Evolutionary conservation across 129 eudicot species (phyloP).

Genomic region (Glebionis coronaria): DNA sequence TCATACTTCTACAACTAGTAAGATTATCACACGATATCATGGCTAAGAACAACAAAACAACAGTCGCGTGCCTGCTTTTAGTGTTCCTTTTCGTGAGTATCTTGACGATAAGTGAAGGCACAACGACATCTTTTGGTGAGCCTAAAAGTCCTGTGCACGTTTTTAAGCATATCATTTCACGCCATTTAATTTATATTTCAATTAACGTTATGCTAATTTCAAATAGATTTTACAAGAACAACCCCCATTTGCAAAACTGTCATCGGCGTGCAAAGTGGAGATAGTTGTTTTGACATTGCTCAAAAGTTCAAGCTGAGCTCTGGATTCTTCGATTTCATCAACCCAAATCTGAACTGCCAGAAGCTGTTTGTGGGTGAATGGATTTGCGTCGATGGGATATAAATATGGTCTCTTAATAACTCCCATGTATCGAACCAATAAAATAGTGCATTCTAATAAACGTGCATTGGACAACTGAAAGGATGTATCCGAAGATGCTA

Average conservation of each 20-base stretch:
- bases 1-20: neutral
- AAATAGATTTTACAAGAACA: neutral
- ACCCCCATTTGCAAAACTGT: slow-evolving; percentile 24
- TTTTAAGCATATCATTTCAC: neutral
- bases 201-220: neutral
- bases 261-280: slow-evolving; percentile 41
- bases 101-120: slow-evolving; percentile 14
- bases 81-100: slow-evolving; percentile 5
- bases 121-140: slow-evolving; percentile 8
- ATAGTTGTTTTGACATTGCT: slow-evolving; percentile 44
- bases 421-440: neutral
- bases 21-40: neutral
- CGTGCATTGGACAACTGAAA: neutral
- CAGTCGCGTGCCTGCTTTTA: slow-evolving; percentile 7
- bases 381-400: slow-evolving; percentile 43
- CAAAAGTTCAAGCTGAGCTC: slow-evolving; percentile 21
- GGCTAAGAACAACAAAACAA: slow-evolving; percentile 17
- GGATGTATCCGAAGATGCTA: neutral
- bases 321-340: slow-evolving; percentile 23
- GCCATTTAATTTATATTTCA: neutral
- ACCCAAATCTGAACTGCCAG: slow-evolving; percentile 45
- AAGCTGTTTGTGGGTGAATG: slow-evolving; percentile 48
- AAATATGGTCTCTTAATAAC: neutral
- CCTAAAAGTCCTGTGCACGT: neutral
- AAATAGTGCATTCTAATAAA: neutral